Evolutionary conservation across 116 monocot species (phyloP).

Genomic region (Iris pallida): DNA sequence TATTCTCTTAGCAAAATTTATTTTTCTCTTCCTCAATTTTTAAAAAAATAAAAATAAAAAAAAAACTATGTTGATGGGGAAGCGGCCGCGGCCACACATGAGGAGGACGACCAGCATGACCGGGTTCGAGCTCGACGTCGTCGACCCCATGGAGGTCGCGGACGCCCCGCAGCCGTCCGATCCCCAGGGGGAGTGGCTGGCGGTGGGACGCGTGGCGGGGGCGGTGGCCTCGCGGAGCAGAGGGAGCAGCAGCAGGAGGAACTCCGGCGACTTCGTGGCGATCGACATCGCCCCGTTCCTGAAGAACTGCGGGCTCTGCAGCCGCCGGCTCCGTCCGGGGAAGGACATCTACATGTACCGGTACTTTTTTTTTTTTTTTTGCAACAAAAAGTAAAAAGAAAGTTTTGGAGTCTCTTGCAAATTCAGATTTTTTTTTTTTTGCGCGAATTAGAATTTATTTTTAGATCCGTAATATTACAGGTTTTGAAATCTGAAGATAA

Average conservation of each 20-base stretch:
- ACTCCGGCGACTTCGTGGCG: neutral
- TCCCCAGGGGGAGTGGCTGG: neutral
- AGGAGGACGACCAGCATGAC: conserved; percentile 14
- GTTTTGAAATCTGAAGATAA: no score
- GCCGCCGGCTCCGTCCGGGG: neutral
- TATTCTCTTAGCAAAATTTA: neutral
- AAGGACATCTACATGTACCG: conserved; percentile 1
- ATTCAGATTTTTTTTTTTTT: no score
- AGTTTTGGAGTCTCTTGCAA: no score
- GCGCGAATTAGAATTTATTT: no score
- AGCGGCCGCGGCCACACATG: conserved; percentile 1
- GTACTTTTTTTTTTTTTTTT: neutral
- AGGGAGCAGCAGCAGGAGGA: neutral
- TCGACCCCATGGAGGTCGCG: neutral
- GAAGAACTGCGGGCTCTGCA: conserved; percentile 2
- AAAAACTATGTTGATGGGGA: conserved; percentile 5
- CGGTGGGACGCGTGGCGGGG: neutral
- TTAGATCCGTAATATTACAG: no score
- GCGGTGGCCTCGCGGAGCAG: neutral
- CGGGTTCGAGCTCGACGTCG: neutral
- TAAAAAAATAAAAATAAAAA: neutral
- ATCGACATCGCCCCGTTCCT: conserved; percentile 5
- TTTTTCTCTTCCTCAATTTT: neutral
- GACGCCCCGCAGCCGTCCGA: neutral
- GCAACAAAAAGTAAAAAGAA: no score